These are phyloP conservation scores for Diplocarpon mali DNA, from an alignment of 2,329 filamentous ascomycete species.

Conservation along the genomic window DNA sequence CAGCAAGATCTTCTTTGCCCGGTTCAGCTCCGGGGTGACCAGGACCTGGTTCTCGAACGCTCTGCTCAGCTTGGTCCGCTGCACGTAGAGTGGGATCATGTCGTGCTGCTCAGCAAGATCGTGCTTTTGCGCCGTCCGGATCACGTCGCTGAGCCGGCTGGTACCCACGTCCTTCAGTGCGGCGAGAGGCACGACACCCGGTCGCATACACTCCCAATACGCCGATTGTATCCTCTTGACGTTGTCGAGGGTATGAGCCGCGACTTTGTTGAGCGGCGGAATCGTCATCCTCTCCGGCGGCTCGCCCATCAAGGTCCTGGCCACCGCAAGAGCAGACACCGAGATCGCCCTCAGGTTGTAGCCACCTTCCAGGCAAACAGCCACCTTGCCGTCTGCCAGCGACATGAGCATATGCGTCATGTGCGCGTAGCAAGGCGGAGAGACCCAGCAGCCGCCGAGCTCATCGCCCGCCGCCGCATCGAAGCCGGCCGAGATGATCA, in stretches of 20 bases:
- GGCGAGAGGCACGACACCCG: constrained; percentile 46
- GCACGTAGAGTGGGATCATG: constrained; percentile 74
- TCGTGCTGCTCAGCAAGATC: constrained; percentile 58
- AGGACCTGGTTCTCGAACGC: constrained; percentile 82
- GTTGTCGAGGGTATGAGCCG: constrained; percentile 43
- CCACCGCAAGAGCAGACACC: constrained; percentile 82
- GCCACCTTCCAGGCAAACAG: constrained; percentile 88
- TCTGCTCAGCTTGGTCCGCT: constrained; percentile 59
- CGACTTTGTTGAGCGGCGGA: constrained; percentile 46
- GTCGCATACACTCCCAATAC: constrained; percentile 84
- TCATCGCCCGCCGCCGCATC: constrained; percentile 91
- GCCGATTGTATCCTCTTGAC: constrained; percentile 51
- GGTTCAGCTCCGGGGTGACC: constrained; percentile 60
- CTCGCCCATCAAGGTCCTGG: constrained; percentile 88
- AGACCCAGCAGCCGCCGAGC: constrained; percentile 84
- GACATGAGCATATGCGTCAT: constrained; percentile 99
- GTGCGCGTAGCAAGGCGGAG: constrained; percentile 84
- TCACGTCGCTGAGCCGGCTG: constrained; percentile 65
- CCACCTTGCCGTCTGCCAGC: constrained; percentile 76
- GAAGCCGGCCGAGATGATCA: constrained; percentile 92
- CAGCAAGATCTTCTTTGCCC: constrained; percentile 59
- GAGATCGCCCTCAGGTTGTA: constrained; percentile 94
- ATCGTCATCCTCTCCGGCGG: constrained; percentile 57
- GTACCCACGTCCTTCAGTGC: constrained; percentile 42
- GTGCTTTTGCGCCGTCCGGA: constrained; percentile 66